Evolutionary conservation across 192 early-diverging fungal genomes (phyloP), one percentile per base, ranked within the genome.

Genomic region (Gamsiella multidivaricata): DNA sequence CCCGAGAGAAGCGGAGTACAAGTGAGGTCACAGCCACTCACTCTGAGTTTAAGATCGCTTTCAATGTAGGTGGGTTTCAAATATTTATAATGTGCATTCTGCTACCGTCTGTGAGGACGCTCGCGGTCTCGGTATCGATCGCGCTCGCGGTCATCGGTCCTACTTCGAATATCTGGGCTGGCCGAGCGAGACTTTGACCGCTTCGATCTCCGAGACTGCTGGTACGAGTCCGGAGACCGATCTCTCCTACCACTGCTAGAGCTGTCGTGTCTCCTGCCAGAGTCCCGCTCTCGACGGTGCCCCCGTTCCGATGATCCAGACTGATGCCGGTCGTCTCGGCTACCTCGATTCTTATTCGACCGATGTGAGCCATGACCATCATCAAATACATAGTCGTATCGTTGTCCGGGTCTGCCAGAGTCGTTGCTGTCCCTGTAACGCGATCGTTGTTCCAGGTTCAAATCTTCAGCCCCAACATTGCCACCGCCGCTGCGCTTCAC

Each of bases 321-420:
- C 7, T 37, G 31, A 42, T 69, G 22, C 5, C 47, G 42, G 5
- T 76, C 58, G 14, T 55, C 68, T 51, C 56, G 18, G 1, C 37
- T 56, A 15, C 46, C 50, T 1, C 32, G 61, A 18, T 32, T 58
- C 20, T 73, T 57, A 15, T 47, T 33, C 36, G 57, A 49, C 5
- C 63, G 37, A 11, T 32, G 31, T 5, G 49, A 33, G 17, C 47
- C 50, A 17, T 28, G 26, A 26, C 45, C 54, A 18, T 46, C 65
- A 32, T 81, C 70, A 79, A 85, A 85, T 7, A 88, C 82, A 26
- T 84, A 61, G 25, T 85, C 84, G 45, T 88, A 87, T 34, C 80
- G 54, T n/a, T 78, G 56, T 7, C 69, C 82, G 5, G 50, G 33
- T 20, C 51, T 26, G 12, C 54, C 25, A 18, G 54, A 54, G 9